Evolutionary conservation across 208 protist genomes (phyloP), one percentile per base, ranked within the genome.

Genomic region (Borovskyia barvae): DNA sequence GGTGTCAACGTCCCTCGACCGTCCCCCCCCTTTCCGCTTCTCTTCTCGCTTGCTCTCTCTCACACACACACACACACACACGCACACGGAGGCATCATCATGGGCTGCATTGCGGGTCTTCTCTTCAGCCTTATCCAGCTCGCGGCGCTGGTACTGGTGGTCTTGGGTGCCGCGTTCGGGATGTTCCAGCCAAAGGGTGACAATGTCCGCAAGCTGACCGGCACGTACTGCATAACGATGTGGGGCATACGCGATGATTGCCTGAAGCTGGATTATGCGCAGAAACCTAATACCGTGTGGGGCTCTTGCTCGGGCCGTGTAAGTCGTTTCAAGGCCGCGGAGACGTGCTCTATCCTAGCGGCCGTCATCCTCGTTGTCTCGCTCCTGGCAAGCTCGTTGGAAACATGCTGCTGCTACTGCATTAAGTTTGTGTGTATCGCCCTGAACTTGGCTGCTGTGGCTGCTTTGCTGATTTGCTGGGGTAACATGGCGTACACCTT

Each of bases 241-340:
- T 86, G 79, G 79, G 79, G 79, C 9, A 58, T 61, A n/a, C 67
- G 69, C 14, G 29, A 65, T 5, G 56, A 69, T 1, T 86, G 79
- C 62, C 46, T 72, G n/a, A 22, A 41, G 12, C 20, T 48, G 6
- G 46, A 6, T 32, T 77, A 76, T 55, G 37, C 74, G 5, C 33
- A 19, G 1, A 63, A 49, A 53, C 26, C 54, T 0, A 7, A 14
- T 0, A 35, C 66, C 1, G 33, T 75, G n/a, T 85, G 69, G 51
- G n/a, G 25, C 4, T 17, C 36, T 3, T 85, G 78, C 50, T 1
- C 3, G 7, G 52, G 47, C 25, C 68, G 71, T 5, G 37, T 52
- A 4, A 39, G 33, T 5, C 65, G 56, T 33, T 81, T 85, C 54
- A 80, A 75, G 39, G 60, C 51, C 0, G 69, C 78, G 1, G 43